phyloP scores from a whole-genome alignment of 116 monocot genomes.

The Cymodocea nodosa region DNA sequence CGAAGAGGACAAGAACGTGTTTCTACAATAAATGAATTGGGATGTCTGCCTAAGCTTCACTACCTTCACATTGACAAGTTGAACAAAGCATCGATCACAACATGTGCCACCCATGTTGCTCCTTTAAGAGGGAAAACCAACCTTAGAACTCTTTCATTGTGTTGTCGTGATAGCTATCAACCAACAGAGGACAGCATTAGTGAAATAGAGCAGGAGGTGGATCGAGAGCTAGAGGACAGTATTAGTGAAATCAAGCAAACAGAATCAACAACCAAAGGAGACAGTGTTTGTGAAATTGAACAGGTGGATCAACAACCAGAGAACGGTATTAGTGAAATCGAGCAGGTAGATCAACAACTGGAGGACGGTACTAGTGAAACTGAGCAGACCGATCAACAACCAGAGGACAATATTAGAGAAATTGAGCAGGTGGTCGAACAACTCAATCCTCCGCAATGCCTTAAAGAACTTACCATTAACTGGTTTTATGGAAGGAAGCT shows the following conservation, averaged over 20 bases:
- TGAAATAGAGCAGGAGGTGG: conserved; percentile 10
- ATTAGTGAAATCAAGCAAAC: no score
- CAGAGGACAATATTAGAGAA: conserved; percentile 2
- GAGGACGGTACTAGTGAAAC: conserved; percentile 6
- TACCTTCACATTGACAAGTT: conserved; percentile 12
- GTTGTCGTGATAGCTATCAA: neutral
- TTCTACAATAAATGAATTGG: conserved; percentile 20
- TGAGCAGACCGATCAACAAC: no score
- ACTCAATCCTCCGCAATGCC: conserved; percentile 19
- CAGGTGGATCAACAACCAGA: neutral
- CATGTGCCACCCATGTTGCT: conserved; percentile 7
- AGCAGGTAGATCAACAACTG: no score
- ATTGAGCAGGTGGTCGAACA: conserved; percentile 14
- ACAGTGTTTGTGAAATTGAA: no score
- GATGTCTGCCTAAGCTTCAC: conserved; percentile 10
- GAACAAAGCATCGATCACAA: conserved; percentile 5
- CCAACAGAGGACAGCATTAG: conserved; percentile 1
- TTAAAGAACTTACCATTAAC: conserved; percentile 14
- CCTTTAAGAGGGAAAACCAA: conserved; percentile 6
- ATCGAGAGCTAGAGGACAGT: no score
- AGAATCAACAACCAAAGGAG: no score
- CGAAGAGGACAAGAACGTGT: neutral
- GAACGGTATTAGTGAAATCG: conserved; percentile 5
- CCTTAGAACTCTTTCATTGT: conserved; percentile 14
- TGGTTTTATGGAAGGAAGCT: conserved; percentile 21